Evolutionary conservation across 495 filamentous ascomycete genomes (phyloP), one percentile per base, ranked within the genome.

Genomic region (Geoglossum glabrum): DNA sequence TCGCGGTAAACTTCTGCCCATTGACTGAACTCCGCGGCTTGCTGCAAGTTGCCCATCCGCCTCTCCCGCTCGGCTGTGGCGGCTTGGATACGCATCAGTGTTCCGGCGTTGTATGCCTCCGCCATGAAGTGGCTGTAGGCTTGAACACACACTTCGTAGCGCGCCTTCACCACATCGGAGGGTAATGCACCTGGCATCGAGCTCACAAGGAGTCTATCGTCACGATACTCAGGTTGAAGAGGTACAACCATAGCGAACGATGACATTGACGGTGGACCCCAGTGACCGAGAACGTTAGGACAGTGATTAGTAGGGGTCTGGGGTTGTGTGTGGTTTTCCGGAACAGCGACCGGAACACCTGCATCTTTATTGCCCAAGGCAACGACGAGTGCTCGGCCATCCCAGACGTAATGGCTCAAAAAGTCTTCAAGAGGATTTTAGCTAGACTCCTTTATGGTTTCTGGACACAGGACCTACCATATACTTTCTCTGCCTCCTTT

Each of bases 401-500:
- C 57, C 59, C 59, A 63, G 21, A 57, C 59, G 34, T 54, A 57
- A 15, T 59, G 46, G 47, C 58, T 43, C 11, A 63, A 49, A 10
- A 58, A 21, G 26, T 51, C 61, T 63, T 47, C 0, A 17, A 52
- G 11, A 26, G 49, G 30, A 19, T 17, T 27, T 27, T 30, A 52
- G 49, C 6, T 30, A 26, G 40, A 5, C 17, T 21, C 11, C 23
- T 45, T 45, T 19, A 21, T 4, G 40, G 40, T 13, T 50, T 23
- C 28, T 13, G 49, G 19, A 4, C 25, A 26, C 28, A 30, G 26
- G 9, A 51, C 55, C 59, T 43, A 61, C 61, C 50, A 1, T 58
- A 33, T 15, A 62, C 60, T 45, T 59, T 59, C n/a, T 60, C 36
- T 4, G 61, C 61, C 30, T 59, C 61, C 19, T 59, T 56, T 43